Evolutionary conservation across 345 rosid species (phyloP).

Genomic region (Bruguiera parviflora): DNA sequence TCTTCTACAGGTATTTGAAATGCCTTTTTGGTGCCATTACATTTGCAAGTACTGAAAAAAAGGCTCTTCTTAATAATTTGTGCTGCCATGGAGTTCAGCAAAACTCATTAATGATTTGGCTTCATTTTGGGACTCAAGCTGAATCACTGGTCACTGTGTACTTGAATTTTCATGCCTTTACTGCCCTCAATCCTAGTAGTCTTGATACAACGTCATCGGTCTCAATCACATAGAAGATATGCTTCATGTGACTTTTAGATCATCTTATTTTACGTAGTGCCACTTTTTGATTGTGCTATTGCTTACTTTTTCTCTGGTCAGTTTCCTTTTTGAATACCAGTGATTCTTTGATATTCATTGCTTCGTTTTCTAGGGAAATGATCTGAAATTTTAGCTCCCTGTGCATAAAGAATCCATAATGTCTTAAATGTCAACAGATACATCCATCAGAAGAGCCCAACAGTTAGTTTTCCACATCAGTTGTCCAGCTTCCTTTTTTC

Average conservation of each 20-base stretch:
- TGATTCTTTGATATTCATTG: neutral
- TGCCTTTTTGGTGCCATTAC: neutral
- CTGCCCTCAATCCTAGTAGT: too few relatives aligned
- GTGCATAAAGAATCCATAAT: neutral
- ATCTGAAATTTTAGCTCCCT: neutral
- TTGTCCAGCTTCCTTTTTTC: too few relatives aligned
- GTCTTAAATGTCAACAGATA: too few relatives aligned
- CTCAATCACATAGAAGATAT: neutral
- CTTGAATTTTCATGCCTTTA: too few relatives aligned
- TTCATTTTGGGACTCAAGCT: neutral
- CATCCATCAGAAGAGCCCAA: too few relatives aligned
- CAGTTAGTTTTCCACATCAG: too few relatives aligned
- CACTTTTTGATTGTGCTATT: neutral
- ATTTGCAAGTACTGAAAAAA: neutral
- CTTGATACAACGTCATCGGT: neutral
- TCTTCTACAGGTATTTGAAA: slow-evolving; percentile 62
- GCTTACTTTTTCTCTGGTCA: neutral
- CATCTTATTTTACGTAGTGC: neutral
- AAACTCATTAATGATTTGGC: neutral
- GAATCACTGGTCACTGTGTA: neutral
- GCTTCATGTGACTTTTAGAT: neutral
- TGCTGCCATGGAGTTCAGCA: neutral
- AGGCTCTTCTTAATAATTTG: neutral
- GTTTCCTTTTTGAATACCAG: neutral
- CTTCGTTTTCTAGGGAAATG: neutral